These are phyloP conservation scores for Russula compacta DNA, from an alignment of 768 basidiomycete species.

Conservation along the genomic window DNA sequence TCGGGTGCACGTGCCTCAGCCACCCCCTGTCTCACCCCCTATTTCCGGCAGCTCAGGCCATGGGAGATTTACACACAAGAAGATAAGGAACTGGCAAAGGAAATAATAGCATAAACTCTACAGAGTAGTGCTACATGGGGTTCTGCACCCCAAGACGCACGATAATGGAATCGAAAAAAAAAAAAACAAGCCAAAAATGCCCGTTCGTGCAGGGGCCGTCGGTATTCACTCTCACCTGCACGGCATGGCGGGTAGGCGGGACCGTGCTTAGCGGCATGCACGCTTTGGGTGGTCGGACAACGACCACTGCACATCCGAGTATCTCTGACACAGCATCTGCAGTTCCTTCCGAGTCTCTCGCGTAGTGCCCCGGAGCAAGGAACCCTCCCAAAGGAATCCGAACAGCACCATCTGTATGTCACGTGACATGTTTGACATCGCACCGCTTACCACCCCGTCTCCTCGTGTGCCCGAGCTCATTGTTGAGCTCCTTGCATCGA, in stretches of 20 bases:
- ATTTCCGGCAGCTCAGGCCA: too few species aligned
- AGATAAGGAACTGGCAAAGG: too few species aligned
- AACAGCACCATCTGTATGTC: constrained; percentile 23
- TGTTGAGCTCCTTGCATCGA: constrained; percentile 41
- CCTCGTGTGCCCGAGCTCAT: constrained; percentile 27
- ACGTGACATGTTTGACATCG: constrained; percentile 53
- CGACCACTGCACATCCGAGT: constrained; percentile 33
- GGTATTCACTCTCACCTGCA: constrained; percentile 40
- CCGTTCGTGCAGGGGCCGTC: constrained; percentile 12
- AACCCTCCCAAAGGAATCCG: not conserved
- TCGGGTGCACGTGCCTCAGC: too few species aligned
- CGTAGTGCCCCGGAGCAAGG: constrained; percentile 29
- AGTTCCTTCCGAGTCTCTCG: constrained; percentile 21
- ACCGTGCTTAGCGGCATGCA: constrained; percentile 56
- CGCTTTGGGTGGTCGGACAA: constrained; percentile 52
- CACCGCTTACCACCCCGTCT: constrained; percentile 25
- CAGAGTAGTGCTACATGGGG: too few species aligned
- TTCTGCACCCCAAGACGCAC: too few species aligned
- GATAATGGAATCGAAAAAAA: too few species aligned
- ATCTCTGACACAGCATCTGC: constrained; percentile 4
- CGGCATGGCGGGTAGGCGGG: constrained; percentile 49
- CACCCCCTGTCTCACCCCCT: too few species aligned
- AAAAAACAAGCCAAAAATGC: constrained; percentile 16
- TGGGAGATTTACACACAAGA: too few species aligned
- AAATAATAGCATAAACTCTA: too few species aligned